Conservation (phyloP, 2,329 filamentous ascomycete genomes). For the Fusarium sp. region DNA sequence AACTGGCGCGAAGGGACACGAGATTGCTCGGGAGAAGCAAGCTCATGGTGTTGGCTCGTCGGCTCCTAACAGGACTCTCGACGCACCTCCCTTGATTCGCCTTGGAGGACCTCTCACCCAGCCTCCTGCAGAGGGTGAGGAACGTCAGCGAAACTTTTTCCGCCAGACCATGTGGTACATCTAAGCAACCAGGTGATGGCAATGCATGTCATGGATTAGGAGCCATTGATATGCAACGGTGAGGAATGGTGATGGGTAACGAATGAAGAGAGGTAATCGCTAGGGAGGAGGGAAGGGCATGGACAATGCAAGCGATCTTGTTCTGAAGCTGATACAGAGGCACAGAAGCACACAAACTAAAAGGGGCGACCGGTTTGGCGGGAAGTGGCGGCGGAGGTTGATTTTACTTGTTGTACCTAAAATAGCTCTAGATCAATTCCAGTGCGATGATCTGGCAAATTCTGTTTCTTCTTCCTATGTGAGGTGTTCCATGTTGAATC, state of each 20-base stretch:
- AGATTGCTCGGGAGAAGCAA: constrained; percentile 52
- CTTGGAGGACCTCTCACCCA: constrained; percentile 46
- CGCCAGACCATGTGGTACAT: constrained; percentile 59
- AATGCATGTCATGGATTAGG: not conserved
- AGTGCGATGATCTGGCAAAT: constrained; percentile 10
- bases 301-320: constrained; percentile 32
- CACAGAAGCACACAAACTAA: constrained; percentile 36
- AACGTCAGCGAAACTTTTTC: constrained; percentile 51
- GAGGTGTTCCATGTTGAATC: not conserved
- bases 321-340: constrained; percentile 1
- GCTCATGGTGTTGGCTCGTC: constrained; percentile 53
- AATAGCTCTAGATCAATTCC: constrained; percentile 28
- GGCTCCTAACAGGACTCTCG: constrained; percentile 35
- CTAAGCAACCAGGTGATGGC: constrained; percentile 31
- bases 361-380: constrained; percentile 52
- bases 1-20: constrained; percentile 57
- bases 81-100: constrained; percentile 47
- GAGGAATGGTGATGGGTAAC: not conserved
- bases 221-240: not conserved
- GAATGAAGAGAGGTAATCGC: constrained; percentile 19
- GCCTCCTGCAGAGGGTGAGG: constrained; percentile 45
- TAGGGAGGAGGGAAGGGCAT: constrained; percentile 33
- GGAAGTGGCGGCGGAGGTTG: constrained; percentile 51
- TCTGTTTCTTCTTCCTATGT: not conserved
- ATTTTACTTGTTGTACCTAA: constrained; percentile 31